Base-by-base conservation (phyloP, 192 early-diverging fungal genomes). In the Coemansia sp. region DNA sequence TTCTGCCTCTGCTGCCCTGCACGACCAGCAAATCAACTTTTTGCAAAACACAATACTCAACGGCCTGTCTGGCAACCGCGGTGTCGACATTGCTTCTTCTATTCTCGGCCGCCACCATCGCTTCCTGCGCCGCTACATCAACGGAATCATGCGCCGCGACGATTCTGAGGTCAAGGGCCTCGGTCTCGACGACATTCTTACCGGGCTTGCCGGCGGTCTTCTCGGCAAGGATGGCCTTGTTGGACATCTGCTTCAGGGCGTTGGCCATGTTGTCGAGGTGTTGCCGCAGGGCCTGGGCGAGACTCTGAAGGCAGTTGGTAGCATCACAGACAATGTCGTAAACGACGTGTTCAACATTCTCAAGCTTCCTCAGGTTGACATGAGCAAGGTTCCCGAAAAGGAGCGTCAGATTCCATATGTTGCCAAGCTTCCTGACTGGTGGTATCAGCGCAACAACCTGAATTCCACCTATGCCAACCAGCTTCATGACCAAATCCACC, bases 1-100 rank as follows among this genome's bases (percentile, higher is more conserved):
- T n/a, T 29, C 30, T 29, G 75, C 75, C 19, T 79, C 76, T 24
- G 67, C 71, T 20, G 67, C 76, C n/a, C 64, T 79, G 48, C 76
- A 79, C 64, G 49, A 60, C 67, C 76, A 79, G 71, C 76, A 79
- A 58, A 64, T 79, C 24, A 61, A 69, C 61, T 80, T 80, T 24
- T 58, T 80, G 68, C 65, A 80, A 61, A 68, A 68, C 68, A 61
- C 72, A 29, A 58, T 80, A 11, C 61, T 74, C 45, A 74, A 71
- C 62, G 60, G 77, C 27, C 59, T 80, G 55, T 46, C 55, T 23
- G 61, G 56, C 14, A 66, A 66, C 45, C 65, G 65, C 55, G 61
- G 56, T 13, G 53, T 67, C 27, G 68, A 67, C 19, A 50, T 80
- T 46, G 71, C 68, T 19, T 68, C 65, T 9, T 67, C 71, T 23